Evolutionary conservation across 768 basidiomycete genomes (phyloP).

Genomic region (Mycena capillaripes): DNA sequence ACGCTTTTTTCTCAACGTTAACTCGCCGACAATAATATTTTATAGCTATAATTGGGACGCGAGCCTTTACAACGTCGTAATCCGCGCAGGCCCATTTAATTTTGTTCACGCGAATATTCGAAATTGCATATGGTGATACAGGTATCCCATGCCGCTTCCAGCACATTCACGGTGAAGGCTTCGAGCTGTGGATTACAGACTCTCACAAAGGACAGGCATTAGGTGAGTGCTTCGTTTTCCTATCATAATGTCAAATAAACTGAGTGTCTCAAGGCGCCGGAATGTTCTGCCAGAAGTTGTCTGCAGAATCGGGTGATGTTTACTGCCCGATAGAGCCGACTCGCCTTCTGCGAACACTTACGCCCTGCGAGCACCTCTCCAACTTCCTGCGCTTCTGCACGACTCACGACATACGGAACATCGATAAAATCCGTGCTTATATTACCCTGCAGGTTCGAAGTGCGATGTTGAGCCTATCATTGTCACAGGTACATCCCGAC

Average conservation of each 20-base stretch:
- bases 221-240: constrained; percentile 12
- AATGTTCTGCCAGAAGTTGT: constrained; percentile 22
- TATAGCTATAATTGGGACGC: constrained; percentile 37
- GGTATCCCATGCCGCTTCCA: constrained; percentile 28
- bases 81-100: constrained; percentile 42
- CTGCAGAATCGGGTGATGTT: constrained; percentile 1
- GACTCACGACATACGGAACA: constrained; percentile 40
- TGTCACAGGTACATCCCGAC: constrained; percentile 34
- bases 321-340: constrained; percentile 29
- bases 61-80: constrained; percentile 44
- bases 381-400: constrained; percentile 40
- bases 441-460: constrained; percentile 11
- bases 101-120: constrained; percentile 40
- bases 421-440: constrained; percentile 23
- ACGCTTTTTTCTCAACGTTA: neutral
- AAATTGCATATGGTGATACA: constrained; percentile 38
- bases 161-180: constrained; percentile 42
- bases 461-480: constrained; percentile 44
- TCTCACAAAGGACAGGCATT: constrained; percentile 43
- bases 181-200: constrained; percentile 41
- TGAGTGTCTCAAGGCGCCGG: constrained; percentile 35
- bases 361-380: constrained; percentile 44
- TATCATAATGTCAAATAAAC: neutral
- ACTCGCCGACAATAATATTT: neutral
- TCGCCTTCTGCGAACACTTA: constrained; percentile 29